Evolutionary conservation across 768 basidiomycete genomes (phyloP).

Genomic region (Leucogyrophana mollusca): DNA sequence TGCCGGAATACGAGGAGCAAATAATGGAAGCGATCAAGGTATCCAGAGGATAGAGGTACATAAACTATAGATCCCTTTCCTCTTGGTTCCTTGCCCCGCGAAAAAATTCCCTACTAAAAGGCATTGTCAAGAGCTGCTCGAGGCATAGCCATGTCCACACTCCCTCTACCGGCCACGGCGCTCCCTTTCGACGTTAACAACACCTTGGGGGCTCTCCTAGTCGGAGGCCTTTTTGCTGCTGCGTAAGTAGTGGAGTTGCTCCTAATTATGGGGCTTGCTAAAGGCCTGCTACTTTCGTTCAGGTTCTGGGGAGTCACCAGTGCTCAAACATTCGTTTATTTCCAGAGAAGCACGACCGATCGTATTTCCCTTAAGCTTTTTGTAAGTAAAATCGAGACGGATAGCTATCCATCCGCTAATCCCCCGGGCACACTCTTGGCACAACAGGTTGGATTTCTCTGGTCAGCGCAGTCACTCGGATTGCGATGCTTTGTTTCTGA

Average conservation of each 20-base stretch:
- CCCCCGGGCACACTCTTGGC: background rate
- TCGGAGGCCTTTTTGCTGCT: constrained; percentile 53
- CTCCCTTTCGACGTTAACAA: constrained; percentile 35
- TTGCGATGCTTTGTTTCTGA: constrained; percentile 13
- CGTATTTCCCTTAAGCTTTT: constrained; percentile 31
- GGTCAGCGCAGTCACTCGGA: constrained; percentile 25
- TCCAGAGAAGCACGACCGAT: constrained; percentile 36
- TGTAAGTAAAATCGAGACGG: constrained; percentile 37
- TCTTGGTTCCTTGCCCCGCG: too few species aligned
- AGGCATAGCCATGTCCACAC: too few species aligned
- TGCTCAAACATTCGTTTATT: constrained; percentile 54
- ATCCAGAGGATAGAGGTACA: too few species aligned
- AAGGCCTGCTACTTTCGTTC: background rate
- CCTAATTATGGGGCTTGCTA: background rate
- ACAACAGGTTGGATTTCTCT: constrained; percentile 32
- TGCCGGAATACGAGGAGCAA: too few species aligned
- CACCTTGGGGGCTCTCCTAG: constrained; percentile 53
- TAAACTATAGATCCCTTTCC: too few species aligned
- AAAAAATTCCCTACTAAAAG: too few species aligned
- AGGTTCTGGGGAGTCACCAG: constrained; percentile 64
- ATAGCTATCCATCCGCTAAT: background rate
- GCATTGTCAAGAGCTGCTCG: too few species aligned
- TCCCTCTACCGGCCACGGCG: background rate
- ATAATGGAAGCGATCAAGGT: too few species aligned
- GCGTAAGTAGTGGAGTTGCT: constrained; percentile 37